Percentiles rank a stretch among this genome's conserved stretches.
phyloP scores from a whole-genome alignment of 768 basidiomycete species.

The Leucosporidium creatinivorum region DNA sequence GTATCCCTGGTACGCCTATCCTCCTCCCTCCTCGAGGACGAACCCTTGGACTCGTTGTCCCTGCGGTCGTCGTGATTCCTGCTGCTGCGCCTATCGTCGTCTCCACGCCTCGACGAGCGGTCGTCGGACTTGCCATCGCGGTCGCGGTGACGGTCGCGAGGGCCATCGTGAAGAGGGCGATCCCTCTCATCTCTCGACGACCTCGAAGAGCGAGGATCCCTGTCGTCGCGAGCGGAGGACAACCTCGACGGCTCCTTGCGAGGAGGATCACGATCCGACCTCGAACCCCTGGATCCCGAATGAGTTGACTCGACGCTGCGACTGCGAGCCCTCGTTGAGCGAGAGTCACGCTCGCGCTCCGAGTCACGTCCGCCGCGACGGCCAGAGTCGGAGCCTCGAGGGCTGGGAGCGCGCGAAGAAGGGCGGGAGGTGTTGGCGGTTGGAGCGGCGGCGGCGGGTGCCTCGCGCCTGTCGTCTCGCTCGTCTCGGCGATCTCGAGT shows the following conservation, averaged over 20 bases:
- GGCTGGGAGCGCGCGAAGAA: slow-evolving; percentile 1
- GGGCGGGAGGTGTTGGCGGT: neutral
- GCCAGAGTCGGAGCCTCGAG: neutral
- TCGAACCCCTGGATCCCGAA: too few relatives aligned
- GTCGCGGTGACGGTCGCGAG: slow-evolving; percentile 29
- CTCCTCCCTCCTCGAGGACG: neutral
- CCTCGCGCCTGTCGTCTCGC: neutral
- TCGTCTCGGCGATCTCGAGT: too few relatives aligned
- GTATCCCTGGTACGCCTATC: neutral
- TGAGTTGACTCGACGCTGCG: too few relatives aligned
- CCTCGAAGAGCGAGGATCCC: too few relatives aligned
- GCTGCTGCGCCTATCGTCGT: neutral
- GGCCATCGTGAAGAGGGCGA: neutral
- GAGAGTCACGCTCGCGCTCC: neutral
- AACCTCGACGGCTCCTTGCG: too few relatives aligned
- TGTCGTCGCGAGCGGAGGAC: too few relatives aligned
- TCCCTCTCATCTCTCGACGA: too few relatives aligned
- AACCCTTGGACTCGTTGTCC: neutral
- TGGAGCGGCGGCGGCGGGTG: neutral
- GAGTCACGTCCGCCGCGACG: neutral
- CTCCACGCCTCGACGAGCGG: neutral
- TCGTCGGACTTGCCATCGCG: slow-evolving; percentile 35
- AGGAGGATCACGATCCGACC: too few relatives aligned
- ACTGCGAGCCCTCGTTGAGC: too few relatives aligned
- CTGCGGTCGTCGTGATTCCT: neutral